These are phyloP conservation scores for Euptelea pleiosperma DNA, from an alignment of 164 flowering plant species.

Conservation along the genomic window DNA sequence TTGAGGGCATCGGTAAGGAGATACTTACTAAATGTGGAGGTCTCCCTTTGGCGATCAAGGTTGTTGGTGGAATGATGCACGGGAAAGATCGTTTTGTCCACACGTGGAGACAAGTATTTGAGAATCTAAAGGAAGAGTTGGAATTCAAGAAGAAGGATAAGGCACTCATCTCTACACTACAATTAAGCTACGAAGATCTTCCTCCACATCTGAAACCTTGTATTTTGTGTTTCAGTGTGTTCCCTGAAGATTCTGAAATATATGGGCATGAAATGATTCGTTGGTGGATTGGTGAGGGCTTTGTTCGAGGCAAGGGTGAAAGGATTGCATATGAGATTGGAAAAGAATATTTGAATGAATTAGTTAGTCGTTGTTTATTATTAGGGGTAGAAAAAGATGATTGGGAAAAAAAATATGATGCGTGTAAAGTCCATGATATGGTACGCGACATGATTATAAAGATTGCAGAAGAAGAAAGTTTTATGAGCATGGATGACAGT, in stretches of 20 bases:
- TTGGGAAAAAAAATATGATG: neutral
- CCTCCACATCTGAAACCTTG: conserved; percentile 8
- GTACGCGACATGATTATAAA: neutral
- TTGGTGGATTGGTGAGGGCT: conserved; percentile 7
- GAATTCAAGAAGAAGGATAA: neutral
- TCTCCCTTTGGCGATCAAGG: conserved; percentile 6
- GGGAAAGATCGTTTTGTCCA: conserved; percentile 1
- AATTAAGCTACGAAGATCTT: conserved; percentile 9
- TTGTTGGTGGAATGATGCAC: neutral
- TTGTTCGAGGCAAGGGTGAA: neutral
- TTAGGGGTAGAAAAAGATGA: neutral
- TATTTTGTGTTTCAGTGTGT: conserved; percentile 2
- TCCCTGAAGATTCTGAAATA: conserved; percentile 5
- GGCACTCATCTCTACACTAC: neutral
- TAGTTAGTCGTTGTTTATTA: conserved; percentile 6
- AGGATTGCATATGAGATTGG: conserved; percentile 1
- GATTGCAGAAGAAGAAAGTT: neutral
- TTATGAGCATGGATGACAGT: neutral
- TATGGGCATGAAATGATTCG: neutral
- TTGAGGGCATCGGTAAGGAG: neutral
- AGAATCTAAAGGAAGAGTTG: neutral
- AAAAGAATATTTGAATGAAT: conserved; percentile 1
- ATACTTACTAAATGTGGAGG: neutral
- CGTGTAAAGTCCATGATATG: conserved; percentile 1
- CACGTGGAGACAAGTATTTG: neutral